Evolutionary conservation across 2,329 filamentous ascomycete species (phyloP).

Genomic region (Eutypa lata): DNA sequence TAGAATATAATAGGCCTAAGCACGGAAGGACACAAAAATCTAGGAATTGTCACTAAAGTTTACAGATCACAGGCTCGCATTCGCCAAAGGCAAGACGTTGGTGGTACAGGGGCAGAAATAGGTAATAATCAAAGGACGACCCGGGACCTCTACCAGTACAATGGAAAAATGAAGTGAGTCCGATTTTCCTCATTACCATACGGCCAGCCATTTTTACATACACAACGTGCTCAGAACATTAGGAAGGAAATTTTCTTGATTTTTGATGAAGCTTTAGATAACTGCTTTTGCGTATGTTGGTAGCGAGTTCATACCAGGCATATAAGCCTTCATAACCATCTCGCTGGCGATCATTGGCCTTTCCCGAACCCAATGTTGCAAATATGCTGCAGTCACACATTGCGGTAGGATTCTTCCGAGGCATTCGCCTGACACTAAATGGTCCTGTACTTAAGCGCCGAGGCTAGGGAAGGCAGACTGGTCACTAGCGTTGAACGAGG

Average conservation of each 20-base stretch:
- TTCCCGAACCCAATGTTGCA: constrained; percentile 12
- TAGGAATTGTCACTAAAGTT: too few species aligned
- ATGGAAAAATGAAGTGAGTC: constrained; percentile 18
- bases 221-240: constrained; percentile 12
- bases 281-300: constrained; percentile 14
- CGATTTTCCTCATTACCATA: constrained; percentile 18
- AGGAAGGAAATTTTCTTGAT: constrained; percentile 28
- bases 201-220: constrained; percentile 20
- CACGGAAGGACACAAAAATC: too few species aligned
- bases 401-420: constrained; percentile 9
- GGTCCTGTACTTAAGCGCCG: constrained; percentile 41
- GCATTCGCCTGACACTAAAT: constrained; percentile 3
- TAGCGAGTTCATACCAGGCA: constrained; percentile 19
- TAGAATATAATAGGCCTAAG: too few species aligned
- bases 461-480: constrained; percentile 60
- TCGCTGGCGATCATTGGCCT: constrained; percentile 12
- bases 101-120: constrained; percentile 3
- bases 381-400: constrained; percentile 10
- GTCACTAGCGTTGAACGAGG: constrained; percentile 55
- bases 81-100: too few species aligned
- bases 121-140: constrained; percentile 16
- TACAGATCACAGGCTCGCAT: too few species aligned
- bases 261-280: constrained; percentile 20
- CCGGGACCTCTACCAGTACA: constrained; percentile 26
- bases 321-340: constrained; percentile 3